A percentile compares a stretch with the other conserved stretches of the same genome.
Evolutionary conservation across 2,329 filamentous ascomycete species (phyloP).

Genomic region (Claviceps citrina): DNA sequence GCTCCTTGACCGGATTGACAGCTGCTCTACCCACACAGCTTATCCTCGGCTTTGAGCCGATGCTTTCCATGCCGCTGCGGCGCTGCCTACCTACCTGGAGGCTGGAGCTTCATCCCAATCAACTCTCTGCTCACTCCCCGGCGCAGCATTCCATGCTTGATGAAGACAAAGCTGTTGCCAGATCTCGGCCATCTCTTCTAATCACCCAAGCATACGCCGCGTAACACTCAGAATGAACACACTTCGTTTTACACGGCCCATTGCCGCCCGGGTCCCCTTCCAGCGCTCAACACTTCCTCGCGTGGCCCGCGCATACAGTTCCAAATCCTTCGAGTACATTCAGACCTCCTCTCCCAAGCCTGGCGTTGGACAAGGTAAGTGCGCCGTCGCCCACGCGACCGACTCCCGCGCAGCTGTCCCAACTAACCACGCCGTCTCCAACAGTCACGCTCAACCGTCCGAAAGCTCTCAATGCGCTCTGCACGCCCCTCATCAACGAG

Average conservation of each 20-base stretch:
- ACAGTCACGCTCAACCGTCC: conserved; percentile 85
- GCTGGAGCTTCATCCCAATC: not conserved
- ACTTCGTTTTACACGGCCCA: conserved; percentile 43
- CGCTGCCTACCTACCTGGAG: not conserved
- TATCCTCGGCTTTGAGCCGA: conserved; percentile 17
- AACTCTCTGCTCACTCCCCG: not conserved
- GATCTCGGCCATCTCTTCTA: not conserved
- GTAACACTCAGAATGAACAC: conserved; percentile 29
- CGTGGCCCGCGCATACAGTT: conserved; percentile 36
- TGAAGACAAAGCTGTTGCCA: not conserved
- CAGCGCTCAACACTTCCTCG: conserved; percentile 41
- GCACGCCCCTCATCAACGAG: conserved; percentile 77
- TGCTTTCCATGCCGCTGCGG: conserved; percentile 13
- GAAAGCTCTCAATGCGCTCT: conserved; percentile 89
- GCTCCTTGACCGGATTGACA: no score
- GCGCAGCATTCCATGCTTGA: not conserved
- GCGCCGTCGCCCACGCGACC: not conserved
- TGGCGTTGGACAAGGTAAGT: conserved; percentile 75
- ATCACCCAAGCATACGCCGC: not conserved
- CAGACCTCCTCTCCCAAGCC: conserved; percentile 68
- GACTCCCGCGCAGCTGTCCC: not conserved
- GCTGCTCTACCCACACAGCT: not conserved
- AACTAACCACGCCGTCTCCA: conserved; percentile 6
- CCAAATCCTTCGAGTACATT: conserved; percentile 60
- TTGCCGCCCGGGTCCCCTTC: conserved; percentile 32